phyloP scores from a whole-genome alignment of 1,284 basidiomycete genomes.

The Hortiboletus rubellus region DNA sequence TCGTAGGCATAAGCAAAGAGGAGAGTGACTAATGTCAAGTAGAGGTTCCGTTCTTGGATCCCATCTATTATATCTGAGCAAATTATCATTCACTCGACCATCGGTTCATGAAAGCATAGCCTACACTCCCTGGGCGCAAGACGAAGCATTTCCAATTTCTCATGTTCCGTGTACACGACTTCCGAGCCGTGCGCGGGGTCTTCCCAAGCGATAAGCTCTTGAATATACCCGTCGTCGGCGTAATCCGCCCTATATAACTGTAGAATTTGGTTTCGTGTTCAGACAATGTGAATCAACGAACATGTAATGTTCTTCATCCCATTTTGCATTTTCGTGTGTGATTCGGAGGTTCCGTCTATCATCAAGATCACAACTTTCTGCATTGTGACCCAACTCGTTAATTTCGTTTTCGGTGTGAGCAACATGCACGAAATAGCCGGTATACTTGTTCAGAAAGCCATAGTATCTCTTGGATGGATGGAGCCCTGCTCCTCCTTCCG shows the following conservation, averaged over 20 bases:
- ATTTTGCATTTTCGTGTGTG: constrained; percentile 67
- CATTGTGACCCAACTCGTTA: constrained; percentile 71
- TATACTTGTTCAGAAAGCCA: constrained; percentile 71
- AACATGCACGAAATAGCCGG: constrained; percentile 71
- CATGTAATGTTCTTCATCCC: constrained; percentile 82
- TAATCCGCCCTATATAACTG: constrained; percentile 64
- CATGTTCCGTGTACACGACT: constrained; percentile 65
- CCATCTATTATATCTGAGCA: constrained; percentile 57
- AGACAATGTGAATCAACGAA: constrained; percentile 35
- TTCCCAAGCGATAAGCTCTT: constrained; percentile 63
- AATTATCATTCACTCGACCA: background rate
- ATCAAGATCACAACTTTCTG: constrained; percentile 47
- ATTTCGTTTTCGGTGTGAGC: constrained; percentile 74
- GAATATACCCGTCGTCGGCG: constrained; percentile 70
- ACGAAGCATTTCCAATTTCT: constrained; percentile 64
- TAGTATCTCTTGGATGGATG: constrained; percentile 52
- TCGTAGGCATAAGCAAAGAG: constrained; percentile 79
- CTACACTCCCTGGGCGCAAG: constrained; percentile 77
- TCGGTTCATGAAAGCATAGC: constrained; percentile 27
- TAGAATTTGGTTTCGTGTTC: background rate
- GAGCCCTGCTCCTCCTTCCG: constrained; percentile 37
- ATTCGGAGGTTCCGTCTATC: constrained; percentile 54
- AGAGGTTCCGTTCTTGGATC: constrained; percentile 56
- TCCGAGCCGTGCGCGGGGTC: constrained; percentile 46
- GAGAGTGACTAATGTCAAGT: constrained; percentile 65